Evolutionary conservation across 139 green algal species (phyloP), one percentile per base, ranked within the genome.

Genomic region (Chlorella sp.): DNA sequence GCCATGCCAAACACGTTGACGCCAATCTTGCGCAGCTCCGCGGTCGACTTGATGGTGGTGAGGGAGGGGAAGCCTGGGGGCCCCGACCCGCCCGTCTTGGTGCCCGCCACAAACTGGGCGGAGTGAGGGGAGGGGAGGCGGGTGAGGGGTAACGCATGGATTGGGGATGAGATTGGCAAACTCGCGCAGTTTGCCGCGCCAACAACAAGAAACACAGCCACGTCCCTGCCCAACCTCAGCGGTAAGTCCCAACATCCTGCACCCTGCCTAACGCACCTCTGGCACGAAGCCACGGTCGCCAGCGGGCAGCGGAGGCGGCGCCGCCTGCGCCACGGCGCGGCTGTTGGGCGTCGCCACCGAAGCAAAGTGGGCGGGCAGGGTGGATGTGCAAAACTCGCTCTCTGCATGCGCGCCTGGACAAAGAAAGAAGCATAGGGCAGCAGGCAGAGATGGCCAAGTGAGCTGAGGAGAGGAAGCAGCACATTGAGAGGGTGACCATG

Each of bases 1-100:
- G 94, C 80, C 44, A 90, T 94, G 75, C 94, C 95, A 88, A 98
- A 93, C 36, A 98, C 94, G 81, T 96, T 94, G 21, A 97, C 92
- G 25, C 92, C 93, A 0, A 86, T 92, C 15, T 81, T 79, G 67
- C 88, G 85, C 73, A 97, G 78, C 44, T 91, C 80, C 21, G 85
- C 85, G 6, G 51, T 68, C 56, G 92, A 78, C 68, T 87, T 74
- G 39, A 98, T 87, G 0, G 90, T 95, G 63, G 89, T 88, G 41
- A 98, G 86, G 0, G 94, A 97, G 72, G 95, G 93, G 81, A 94
- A 96, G 21, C 95, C 95, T 5, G 88, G 55, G 0, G 93, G 92
- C 9, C 80, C 85, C 12, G 51, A 32, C 15, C 88, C 78, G 32
- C 95, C 95, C 0, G 87, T 88, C 17, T 86, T 87, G 0, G 92